Conservation (phyloP, 345 rosid species). For the Cardamine resedifolia region DNA sequence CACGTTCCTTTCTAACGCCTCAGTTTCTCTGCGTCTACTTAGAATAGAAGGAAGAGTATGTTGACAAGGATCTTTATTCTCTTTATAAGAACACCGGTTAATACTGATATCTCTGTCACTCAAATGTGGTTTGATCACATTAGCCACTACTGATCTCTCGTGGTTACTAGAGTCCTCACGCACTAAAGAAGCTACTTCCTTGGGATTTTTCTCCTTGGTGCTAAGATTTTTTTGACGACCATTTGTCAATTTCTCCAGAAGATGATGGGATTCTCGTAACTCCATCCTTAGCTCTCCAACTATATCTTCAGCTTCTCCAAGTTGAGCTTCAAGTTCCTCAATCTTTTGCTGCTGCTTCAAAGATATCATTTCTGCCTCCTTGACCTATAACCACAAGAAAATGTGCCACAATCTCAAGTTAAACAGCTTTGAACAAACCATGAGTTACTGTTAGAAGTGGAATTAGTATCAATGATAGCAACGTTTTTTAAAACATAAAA, state of each 20-base stretch:
- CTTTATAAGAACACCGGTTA: slow-evolving; percentile 45
- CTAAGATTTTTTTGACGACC: slow-evolving; percentile 15
- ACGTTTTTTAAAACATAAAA: not conserved
- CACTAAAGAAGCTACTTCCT: slow-evolving; percentile 31
- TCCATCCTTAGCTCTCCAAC: slow-evolving; percentile 83
- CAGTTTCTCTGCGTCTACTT: slow-evolving; percentile 61
- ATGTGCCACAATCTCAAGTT: slow-evolving; percentile 4
- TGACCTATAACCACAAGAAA: slow-evolving; percentile 50
- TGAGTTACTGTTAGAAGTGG: not conserved
- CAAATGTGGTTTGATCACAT: slow-evolving; percentile 32
- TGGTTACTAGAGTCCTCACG: slow-evolving; percentile 36
- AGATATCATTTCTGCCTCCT: slow-evolving; percentile 59
- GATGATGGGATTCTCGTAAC: slow-evolving; percentile 62
- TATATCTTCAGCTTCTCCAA: slow-evolving; percentile 86
- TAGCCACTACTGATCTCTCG: slow-evolving; percentile 37
- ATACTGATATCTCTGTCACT: slow-evolving; percentile 28
- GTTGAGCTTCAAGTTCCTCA: slow-evolving; percentile 87
- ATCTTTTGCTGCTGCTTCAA: slow-evolving; percentile 60
- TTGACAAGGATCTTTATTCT: slow-evolving; percentile 36
- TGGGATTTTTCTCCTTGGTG: not conserved
- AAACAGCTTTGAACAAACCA: not conserved
- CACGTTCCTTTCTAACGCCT: slow-evolving; percentile 41
- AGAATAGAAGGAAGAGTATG: slow-evolving; percentile 63
- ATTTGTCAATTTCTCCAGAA: slow-evolving; percentile 47
- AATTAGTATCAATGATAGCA: not conserved